A percentile compares a stretch with the other conserved stretches of the same genome.
Evolutionary conservation across 2,329 filamentous ascomycete species (phyloP).

Genomic region (Diaporthe eres): DNA sequence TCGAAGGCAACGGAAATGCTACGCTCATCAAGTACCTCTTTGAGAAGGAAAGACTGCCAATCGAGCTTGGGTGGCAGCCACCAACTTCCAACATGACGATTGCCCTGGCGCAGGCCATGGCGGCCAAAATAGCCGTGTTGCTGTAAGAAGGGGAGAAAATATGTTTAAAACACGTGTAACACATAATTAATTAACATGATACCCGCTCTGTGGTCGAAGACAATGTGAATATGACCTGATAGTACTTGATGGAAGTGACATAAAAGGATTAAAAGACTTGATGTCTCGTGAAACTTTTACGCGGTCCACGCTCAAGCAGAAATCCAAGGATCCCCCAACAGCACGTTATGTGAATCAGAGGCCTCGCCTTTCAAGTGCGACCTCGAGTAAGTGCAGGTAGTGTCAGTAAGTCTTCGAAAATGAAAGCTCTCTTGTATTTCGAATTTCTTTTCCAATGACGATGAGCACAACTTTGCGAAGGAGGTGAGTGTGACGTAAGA

Average conservation of each 20-base stretch:
- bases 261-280: no score
- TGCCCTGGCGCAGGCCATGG: constrained; percentile 36
- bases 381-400: no score
- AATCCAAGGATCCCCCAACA: no score
- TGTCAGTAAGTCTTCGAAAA: not conserved
- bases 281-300: not conserved
- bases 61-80: constrained; percentile 46
- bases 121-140: constrained; percentile 15
- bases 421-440: not conserved
- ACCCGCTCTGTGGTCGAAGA: not conserved
- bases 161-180: not conserved
- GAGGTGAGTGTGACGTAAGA: not conserved
- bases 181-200: not conserved
- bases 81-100: constrained; percentile 27
- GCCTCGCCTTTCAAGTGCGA: not conserved
- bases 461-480: not conserved
- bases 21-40: constrained; percentile 35
- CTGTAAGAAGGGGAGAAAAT: not conserved
- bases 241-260: no score
- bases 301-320: no score
- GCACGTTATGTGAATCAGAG: no score
- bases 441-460: not conserved
- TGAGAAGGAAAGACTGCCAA: constrained; percentile 32
- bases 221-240: not conserved
- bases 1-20: constrained; percentile 19